Percentiles rank a stretch among this genome's conserved stretches.
These are phyloP conservation scores for Colletotrichum australisinense DNA, from an alignment of 2,329 filamentous ascomycete species.

Conservation along the genomic window DNA sequence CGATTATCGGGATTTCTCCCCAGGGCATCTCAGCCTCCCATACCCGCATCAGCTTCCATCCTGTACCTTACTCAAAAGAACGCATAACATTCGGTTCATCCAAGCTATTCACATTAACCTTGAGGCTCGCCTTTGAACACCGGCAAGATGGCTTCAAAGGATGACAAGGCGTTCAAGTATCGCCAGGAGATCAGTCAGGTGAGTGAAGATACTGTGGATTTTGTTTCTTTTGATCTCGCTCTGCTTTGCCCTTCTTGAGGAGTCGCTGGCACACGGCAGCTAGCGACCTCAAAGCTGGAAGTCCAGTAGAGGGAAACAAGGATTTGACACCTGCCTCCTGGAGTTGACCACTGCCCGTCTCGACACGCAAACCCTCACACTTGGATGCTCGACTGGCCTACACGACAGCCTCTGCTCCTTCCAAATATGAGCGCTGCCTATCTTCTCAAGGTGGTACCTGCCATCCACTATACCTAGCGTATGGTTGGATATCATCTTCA, in stretches of 20 bases:
- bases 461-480: background rate
- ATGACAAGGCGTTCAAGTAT: slow-evolving; percentile 81
- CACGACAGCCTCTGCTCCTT: background rate
- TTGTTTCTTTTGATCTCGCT: background rate
- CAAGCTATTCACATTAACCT: background rate
- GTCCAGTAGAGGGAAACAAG: background rate
- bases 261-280: background rate
- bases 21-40: background rate
- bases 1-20: background rate
- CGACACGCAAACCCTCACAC: background rate
- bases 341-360: background rate
- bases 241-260: background rate
- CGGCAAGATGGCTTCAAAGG: slow-evolving; percentile 57
- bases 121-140: background rate
- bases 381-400: background rate
- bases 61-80: too few relatives aligned
- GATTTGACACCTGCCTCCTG: background rate
- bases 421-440: background rate
- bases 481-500: background rate
- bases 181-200: slow-evolving; percentile 99
- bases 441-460: background rate
- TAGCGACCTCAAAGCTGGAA: background rate
- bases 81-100: background rate
- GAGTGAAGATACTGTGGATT: slow-evolving; percentile 46
- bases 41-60: background rate